Conservation (phyloP, 495 filamentous ascomycete species). For the Cetradonia linearis region DNA sequence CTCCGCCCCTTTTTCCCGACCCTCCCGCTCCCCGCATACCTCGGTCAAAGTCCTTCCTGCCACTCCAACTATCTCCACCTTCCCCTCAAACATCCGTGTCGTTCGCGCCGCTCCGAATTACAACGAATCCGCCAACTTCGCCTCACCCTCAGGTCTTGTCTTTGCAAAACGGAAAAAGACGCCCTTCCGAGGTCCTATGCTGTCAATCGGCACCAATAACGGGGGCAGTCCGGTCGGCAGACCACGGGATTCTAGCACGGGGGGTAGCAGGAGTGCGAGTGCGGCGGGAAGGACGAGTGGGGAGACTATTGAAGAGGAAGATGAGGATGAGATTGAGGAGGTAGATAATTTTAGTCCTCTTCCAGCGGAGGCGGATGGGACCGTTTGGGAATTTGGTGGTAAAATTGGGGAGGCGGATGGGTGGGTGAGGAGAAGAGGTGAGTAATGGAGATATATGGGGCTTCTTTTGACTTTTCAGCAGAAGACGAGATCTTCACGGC, state of each 20-base stretch:
- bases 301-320: conserved; percentile 77
- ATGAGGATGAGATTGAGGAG: conserved; percentile 62
- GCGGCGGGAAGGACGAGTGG: conserved; percentile 49
- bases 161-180: conserved; percentile 87
- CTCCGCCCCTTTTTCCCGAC: conserved; percentile 43
- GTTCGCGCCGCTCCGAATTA: conserved; percentile 53
- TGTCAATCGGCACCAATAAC: conserved; percentile 40
- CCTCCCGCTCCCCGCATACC: conserved; percentile 65
- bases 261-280: conserved; percentile 40
- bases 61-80: conserved; percentile 67
- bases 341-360: conserved; percentile 56
- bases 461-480: background rate
- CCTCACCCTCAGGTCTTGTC: conserved; percentile 54
- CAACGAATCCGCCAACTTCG: conserved; percentile 37
- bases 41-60: conserved; percentile 92
- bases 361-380: conserved; percentile 44
- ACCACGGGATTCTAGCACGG: conserved; percentile 29
- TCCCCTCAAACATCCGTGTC: conserved; percentile 80
- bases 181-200: conserved; percentile 78
- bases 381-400: conserved; percentile 33
- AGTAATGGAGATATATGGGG: background rate
- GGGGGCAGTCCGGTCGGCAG: conserved; percentile 16
- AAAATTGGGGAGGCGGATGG: conserved; percentile 18
- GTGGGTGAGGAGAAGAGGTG: conserved; percentile 13
- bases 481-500: conserved; percentile 7